A percentile compares a stretch with the other conserved stretches of the same genome.
Conservation (phyloP, 2,329 filamentous ascomycete genomes). For the Venturia asperata region DNA sequence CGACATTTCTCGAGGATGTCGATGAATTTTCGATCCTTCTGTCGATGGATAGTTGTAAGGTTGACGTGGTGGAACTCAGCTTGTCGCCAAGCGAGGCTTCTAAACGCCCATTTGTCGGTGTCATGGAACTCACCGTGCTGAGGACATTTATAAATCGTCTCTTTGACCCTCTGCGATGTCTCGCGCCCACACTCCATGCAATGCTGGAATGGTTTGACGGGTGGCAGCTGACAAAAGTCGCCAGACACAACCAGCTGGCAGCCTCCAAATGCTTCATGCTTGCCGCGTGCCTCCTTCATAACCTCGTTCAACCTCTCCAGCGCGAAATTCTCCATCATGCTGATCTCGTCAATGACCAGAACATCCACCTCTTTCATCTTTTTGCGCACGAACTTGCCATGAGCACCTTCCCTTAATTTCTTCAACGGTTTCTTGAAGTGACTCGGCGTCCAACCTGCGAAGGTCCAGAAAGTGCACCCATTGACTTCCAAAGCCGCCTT, state of each 20-base stretch:
- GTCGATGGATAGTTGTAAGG: constrained; percentile 50
- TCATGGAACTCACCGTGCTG: constrained; percentile 37
- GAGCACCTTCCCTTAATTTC: constrained; percentile 29
- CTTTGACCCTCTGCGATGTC: constrained; percentile 23
- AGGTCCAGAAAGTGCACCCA: constrained; percentile 52
- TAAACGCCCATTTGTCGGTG: constrained; percentile 55
- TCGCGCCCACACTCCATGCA: constrained; percentile 45
- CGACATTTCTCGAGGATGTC: constrained; percentile 50
- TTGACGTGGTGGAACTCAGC: constrained; percentile 49
- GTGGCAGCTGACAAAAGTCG: constrained; percentile 54
- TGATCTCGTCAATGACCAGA: constrained; percentile 59
- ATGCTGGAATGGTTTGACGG: constrained; percentile 48
- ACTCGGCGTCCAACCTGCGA: constrained; percentile 49
- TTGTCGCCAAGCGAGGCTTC: constrained; percentile 47
- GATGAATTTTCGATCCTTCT: constrained; percentile 49
- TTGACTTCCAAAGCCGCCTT: constrained; percentile 51
- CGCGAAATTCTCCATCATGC: constrained; percentile 53
- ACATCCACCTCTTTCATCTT: constrained; percentile 44
- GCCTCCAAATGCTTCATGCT: constrained; percentile 37
- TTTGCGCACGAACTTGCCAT: constrained; percentile 30
- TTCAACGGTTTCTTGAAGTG: constrained; percentile 38
- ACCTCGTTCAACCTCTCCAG: constrained; percentile 47
- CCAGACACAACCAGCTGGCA: constrained; percentile 52
- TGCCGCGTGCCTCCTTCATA: constrained; percentile 36
- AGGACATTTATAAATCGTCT: constrained; percentile 29